A percentile compares a stretch with the other conserved stretches of the same genome.
These are phyloP conservation scores for Yamagishiella unicocca DNA, from an alignment of 139 green algal species.

Conservation along the genomic window DNA sequence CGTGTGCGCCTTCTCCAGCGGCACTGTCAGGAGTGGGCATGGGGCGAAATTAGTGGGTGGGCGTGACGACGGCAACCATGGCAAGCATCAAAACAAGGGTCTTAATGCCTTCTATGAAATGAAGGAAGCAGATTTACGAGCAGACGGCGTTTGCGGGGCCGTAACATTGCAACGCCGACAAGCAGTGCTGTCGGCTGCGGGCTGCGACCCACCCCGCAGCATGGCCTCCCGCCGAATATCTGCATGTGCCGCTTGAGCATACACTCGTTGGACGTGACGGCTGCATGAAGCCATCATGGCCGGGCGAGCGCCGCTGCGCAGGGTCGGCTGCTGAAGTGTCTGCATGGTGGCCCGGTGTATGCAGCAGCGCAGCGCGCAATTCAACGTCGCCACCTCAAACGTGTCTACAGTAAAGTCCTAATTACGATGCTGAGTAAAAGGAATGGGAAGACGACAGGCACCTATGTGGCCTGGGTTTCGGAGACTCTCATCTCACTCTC, in stretches of 20 bases:
- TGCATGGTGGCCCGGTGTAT: slow-evolving; percentile 10
- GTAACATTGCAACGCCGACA: not conserved
- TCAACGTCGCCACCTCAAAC: not conserved
- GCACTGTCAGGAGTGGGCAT: slow-evolving; percentile 26
- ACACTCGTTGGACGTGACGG: slow-evolving; percentile 24
- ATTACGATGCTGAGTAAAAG: too few species aligned
- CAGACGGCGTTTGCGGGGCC: not conserved
- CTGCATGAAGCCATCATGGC: slow-evolving; percentile 22
- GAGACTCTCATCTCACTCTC: too few species aligned
- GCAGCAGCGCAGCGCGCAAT: not conserved
- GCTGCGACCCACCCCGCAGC: slow-evolving; percentile 29
- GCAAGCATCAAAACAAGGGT: not conserved
- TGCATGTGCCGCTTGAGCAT: not conserved
- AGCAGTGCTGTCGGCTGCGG: slow-evolving; percentile 7
- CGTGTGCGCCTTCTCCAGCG: slow-evolving; percentile 46
- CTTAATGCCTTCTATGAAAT: not conserved
- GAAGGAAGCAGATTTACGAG: too few species aligned
- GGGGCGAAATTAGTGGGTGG: not conserved
- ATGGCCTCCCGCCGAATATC: slow-evolving; percentile 26
- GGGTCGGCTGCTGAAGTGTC: not conserved
- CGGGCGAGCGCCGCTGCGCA: slow-evolving; percentile 18
- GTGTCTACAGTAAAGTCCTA: not conserved
- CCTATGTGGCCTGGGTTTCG: not conserved
- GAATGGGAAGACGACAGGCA: not conserved
- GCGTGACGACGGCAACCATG: not conserved